phyloP scores from a whole-genome alignment of 2,329 filamentous ascomycete genomes.

The Talaromyces sp. region DNA sequence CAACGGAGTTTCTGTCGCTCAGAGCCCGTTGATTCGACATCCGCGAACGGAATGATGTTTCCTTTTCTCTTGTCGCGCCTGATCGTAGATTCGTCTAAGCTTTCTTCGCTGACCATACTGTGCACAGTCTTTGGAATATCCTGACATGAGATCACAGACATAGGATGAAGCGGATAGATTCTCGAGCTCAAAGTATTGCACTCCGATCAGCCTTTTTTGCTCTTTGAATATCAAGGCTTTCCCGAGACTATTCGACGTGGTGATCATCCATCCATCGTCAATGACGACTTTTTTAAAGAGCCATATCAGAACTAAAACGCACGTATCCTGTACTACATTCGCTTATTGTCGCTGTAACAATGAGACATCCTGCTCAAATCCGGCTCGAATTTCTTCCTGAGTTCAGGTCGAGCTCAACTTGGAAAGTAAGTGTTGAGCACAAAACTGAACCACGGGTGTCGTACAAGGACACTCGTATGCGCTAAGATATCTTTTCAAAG shows the following conservation, averaged over 20 bases:
- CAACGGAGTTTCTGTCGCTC: conserved; percentile 41
- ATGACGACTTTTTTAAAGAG: not conserved
- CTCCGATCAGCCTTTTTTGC: not conserved
- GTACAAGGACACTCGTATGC: not conserved
- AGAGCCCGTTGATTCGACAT: not conserved
- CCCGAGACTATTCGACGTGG: not conserved
- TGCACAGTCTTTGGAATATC: not conserved
- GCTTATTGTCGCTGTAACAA: not conserved
- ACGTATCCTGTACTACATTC: not conserved
- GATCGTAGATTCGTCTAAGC: not conserved
- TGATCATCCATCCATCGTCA: not conserved
- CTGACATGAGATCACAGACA: not conserved
- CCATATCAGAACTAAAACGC: not conserved
- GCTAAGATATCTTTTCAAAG: not conserved
- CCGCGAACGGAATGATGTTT: not conserved
- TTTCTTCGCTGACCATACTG: not conserved
- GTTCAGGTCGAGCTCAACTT: not conserved
- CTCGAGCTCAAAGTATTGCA: not conserved
- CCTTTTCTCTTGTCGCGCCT: not conserved
- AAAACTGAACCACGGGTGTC: not conserved
- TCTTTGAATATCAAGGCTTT: not conserved
- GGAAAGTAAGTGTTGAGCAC: too few species aligned
- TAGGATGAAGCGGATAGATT: not conserved
- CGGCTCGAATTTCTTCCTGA: not conserved
- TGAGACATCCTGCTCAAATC: not conserved